Evolutionary conservation across 2,329 filamentous ascomycete genomes (phyloP).

Genomic region (Calonectria henricotiae): DNA sequence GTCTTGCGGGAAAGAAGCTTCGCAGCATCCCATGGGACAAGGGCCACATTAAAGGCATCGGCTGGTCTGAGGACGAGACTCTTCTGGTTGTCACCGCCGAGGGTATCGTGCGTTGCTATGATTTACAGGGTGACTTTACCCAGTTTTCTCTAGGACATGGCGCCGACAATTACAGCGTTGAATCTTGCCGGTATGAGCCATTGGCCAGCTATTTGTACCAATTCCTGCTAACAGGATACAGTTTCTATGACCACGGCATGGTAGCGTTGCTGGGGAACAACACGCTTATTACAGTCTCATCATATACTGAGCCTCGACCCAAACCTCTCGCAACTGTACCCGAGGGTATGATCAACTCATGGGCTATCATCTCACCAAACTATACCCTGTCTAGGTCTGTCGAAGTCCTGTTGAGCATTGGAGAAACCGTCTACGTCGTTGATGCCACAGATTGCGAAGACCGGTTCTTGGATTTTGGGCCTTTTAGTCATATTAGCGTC

Average conservation of each 20-base stretch:
- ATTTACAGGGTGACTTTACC: slow-evolving; percentile 94
- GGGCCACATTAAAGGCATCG: slow-evolving; percentile 87
- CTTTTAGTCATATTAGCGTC: slow-evolving; percentile 91
- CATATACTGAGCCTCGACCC: slow-evolving; percentile 92
- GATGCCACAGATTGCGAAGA: slow-evolving; percentile 94
- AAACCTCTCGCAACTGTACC: slow-evolving; percentile 85
- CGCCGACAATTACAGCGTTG: slow-evolving; percentile 89
- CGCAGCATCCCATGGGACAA: slow-evolving; percentile 93
- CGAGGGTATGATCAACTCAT: slow-evolving; percentile 86
- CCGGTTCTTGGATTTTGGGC: slow-evolving; percentile 90
- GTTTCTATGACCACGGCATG: slow-evolving; percentile 92
- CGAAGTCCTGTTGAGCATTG: slow-evolving; percentile 90
- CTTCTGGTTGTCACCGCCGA: slow-evolving; percentile 91
- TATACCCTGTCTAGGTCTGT: slow-evolving; percentile 94
- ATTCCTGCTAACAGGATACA: slow-evolving; percentile 46
- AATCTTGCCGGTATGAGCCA: slow-evolving; percentile 78
- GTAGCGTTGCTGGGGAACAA: slow-evolving; percentile 94
- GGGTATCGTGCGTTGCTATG: slow-evolving; percentile 91
- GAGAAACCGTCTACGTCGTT: slow-evolving; percentile 86
- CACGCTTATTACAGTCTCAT: slow-evolving; percentile 86
- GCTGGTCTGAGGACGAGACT: slow-evolving; percentile 97
- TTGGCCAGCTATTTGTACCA: not conserved
- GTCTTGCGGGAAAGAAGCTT: slow-evolving; percentile 90
- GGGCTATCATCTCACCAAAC: slow-evolving; percentile 89
- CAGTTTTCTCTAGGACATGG: slow-evolving; percentile 94